A percentile compares a stretch with the other conserved stretches of the same genome.
These are phyloP conservation scores for Wallacemonas rigidus DNA, from an alignment of 208 protist species.

Conservation along the genomic window DNA sequence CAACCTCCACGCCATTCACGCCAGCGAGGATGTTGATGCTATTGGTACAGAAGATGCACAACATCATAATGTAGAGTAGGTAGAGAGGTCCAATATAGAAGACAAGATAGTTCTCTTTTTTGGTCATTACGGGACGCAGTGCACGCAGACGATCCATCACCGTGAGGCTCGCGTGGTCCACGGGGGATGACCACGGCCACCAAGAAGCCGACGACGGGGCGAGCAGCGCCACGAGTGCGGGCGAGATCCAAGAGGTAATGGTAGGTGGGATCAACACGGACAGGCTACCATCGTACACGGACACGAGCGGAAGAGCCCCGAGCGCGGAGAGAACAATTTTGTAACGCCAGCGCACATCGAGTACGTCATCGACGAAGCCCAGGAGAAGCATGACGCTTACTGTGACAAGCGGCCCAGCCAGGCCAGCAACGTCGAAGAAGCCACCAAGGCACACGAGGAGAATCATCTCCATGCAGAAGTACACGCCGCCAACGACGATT, in stretches of 20 bases:
- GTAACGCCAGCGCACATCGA: slow-evolving; percentile 97
- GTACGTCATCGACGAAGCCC: slow-evolving; percentile 99
- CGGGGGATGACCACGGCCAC: slow-evolving; percentile 13
- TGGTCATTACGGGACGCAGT: slow-evolving; percentile 1
- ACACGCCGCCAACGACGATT: slow-evolving; percentile 76
- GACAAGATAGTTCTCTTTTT: slow-evolving; percentile 23
- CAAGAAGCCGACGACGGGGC: slow-evolving; percentile 14
- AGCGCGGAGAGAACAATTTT: slow-evolving; percentile 98
- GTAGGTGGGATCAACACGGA: slow-evolving; percentile 88
- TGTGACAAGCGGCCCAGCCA: slow-evolving; percentile 90
- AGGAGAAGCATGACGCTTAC: slow-evolving; percentile 98
- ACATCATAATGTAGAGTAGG: slow-evolving; percentile 94
- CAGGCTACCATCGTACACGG: slow-evolving; percentile 91
- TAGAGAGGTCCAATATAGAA: slow-evolving; percentile 94
- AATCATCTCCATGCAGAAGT: slow-evolving; percentile 70
- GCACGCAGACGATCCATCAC: slow-evolving; percentile 1
- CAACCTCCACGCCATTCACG: slow-evolving; percentile 98
- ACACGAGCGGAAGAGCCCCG: slow-evolving; percentile 93
- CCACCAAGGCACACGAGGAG: slow-evolving; percentile 37
- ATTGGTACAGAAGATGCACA: slow-evolving; percentile 99
- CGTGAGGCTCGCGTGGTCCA: slow-evolving; percentile 21
- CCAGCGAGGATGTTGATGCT: slow-evolving; percentile 99
- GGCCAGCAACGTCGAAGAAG: slow-evolving; percentile 28
- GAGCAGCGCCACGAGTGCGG: slow-evolving; percentile 14
- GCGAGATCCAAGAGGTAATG: slow-evolving; percentile 29